phyloP scores from a whole-genome alignment of 2,329 filamentous ascomycete species.

The Plenodomus biglobosus region DNA sequence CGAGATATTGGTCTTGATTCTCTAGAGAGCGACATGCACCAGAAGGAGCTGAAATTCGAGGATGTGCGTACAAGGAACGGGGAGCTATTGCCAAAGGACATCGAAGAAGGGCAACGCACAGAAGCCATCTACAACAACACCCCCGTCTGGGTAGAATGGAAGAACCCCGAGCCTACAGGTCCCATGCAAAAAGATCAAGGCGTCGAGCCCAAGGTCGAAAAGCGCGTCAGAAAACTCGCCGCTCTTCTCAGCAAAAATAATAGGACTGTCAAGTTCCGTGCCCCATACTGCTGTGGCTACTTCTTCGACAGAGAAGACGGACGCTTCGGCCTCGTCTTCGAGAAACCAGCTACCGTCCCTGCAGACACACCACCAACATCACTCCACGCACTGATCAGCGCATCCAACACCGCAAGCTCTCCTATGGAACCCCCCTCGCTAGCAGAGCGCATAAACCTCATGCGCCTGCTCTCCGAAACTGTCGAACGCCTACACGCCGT shows the following conservation, averaged over 20 bases:
- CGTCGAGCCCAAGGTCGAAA: constrained; percentile 30
- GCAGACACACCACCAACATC: constrained; percentile 50
- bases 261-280: constrained; percentile 34
- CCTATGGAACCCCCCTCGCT: constrained; percentile 17
- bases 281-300: constrained; percentile 41
- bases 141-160: constrained; percentile 46
- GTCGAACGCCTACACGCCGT: constrained; percentile 59
- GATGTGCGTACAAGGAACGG: constrained; percentile 24
- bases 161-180: constrained; percentile 27
- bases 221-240: constrained; percentile 37
- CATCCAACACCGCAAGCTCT: constrained; percentile 41
- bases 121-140: constrained; percentile 32
- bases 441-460: constrained; percentile 51
- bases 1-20: constrained; percentile 23
- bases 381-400: constrained; percentile 51
- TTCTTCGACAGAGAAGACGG: constrained; percentile 39
- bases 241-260: constrained; percentile 38
- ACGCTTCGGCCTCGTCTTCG: constrained; percentile 58
- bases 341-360: constrained; percentile 48
- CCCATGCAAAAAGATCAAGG: constrained; percentile 18
- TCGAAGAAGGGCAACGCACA: constrained; percentile 26
- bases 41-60: constrained; percentile 6
- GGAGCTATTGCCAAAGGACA: constrained; percentile 18
- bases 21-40: constrained; percentile 15
- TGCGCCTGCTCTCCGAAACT: constrained; percentile 55